A percentile compares a stretch with the other conserved stretches of the same genome.
These are phyloP conservation scores for Silene noctiflora DNA, from an alignment of 179 eudicot species.

Conservation along the genomic window DNA sequence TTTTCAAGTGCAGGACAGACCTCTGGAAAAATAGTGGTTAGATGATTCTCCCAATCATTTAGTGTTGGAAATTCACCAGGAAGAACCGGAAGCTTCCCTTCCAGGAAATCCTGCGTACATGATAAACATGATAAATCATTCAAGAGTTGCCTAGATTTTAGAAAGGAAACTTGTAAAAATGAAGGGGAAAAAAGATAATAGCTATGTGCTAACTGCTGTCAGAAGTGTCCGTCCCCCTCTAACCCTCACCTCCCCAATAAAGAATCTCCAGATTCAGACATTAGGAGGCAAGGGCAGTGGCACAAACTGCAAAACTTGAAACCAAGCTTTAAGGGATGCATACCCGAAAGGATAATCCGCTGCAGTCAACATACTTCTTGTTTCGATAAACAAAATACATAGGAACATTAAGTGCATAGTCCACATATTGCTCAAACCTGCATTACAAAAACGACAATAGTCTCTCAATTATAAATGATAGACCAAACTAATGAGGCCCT, in stretches of 20 bases:
- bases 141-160: background rate
- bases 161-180: background rate
- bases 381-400: constrained; percentile 92
- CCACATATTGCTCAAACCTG: constrained; percentile 96
- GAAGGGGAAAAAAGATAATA: background rate
- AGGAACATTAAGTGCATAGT: constrained; percentile 96
- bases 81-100: constrained; percentile 80
- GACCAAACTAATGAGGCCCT: constrained; percentile 1
- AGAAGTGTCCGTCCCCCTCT: background rate
- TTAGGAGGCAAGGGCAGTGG: background rate
- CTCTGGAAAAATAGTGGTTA: constrained; percentile 97
- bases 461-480: background rate
- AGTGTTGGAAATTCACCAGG: constrained; percentile 90
- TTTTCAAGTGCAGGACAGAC: constrained; percentile 32
- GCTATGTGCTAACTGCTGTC: background rate
- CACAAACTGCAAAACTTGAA: constrained; percentile 1
- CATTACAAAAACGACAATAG: constrained; percentile 20
- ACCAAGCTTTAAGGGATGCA: constrained; percentile 19
- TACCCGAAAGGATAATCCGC: constrained; percentile 90
- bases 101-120: constrained; percentile 70
- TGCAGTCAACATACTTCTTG: constrained; percentile 79
- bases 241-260: background rate
- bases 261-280: background rate
- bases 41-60: constrained; percentile 98
- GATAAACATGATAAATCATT: background rate